Evolutionary conservation across 2,329 filamentous ascomycete species (phyloP).

Genomic region (Microdochium paspali): DNA sequence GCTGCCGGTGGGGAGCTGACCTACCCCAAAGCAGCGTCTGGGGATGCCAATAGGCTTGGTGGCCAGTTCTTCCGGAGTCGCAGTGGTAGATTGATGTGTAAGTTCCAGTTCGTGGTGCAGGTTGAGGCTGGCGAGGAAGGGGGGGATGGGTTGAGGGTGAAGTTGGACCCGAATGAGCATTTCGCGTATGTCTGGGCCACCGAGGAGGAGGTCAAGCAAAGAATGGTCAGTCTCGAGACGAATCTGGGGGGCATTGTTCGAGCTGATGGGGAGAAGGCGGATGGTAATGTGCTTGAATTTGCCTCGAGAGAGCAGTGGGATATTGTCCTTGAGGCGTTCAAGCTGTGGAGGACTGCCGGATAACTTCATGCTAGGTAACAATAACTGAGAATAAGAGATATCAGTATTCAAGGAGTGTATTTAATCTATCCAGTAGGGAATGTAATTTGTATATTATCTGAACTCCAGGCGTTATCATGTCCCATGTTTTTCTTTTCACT

Average conservation of each 20-base stretch:
- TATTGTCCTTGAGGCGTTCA: slow-evolving; percentile 13
- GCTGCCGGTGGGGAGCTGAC: not conserved
- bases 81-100: slow-evolving; percentile 9
- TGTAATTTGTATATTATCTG: no score
- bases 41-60: slow-evolving; percentile 2
- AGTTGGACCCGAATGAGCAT: slow-evolving; percentile 22
- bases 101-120: slow-evolving; percentile 17
- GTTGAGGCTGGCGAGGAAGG: slow-evolving; percentile 9
- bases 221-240: not conserved
- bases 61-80: slow-evolving; percentile 1
- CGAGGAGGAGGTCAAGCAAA: slow-evolving; percentile 17
- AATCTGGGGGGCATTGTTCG: not conserved
- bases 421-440: no score
- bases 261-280: slow-evolving; percentile 5
- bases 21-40: slow-evolving; percentile 1
- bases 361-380: no score
- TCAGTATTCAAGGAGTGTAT: no score
- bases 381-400: no score
- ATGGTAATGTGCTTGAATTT: slow-evolving; percentile 9
- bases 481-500: no score
- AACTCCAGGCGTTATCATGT: no score
- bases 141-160: slow-evolving; percentile 6
- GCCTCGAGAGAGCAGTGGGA: slow-evolving; percentile 9
- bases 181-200: slow-evolving; percentile 19
- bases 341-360: slow-evolving; percentile 5